Percentiles rank a stretch among this genome's conserved stretches.
Evolutionary conservation across 345 rosid species (phyloP).

Genomic region (Camelina sativa): DNA sequence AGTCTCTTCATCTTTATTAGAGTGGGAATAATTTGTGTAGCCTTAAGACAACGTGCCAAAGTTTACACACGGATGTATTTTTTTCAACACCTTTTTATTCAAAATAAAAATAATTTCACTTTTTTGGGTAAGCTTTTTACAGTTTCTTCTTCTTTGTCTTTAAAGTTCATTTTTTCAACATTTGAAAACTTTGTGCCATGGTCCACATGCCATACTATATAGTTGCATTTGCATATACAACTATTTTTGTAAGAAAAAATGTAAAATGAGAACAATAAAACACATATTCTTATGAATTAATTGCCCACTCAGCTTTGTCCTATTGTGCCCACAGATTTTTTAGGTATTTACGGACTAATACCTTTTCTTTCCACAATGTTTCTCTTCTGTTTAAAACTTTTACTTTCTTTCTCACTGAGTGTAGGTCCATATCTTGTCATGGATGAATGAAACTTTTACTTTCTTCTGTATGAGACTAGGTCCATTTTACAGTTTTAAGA

Average conservation of each 20-base stretch:
- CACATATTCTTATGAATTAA: neutral
- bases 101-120: conserved; percentile 10
- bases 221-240: conserved; percentile 25
- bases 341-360: conserved; percentile 20
- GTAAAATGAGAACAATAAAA: neutral
- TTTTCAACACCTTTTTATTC: neutral
- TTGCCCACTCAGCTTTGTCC: conserved; percentile 27
- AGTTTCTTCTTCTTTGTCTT: conserved; percentile 39
- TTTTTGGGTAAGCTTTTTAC: conserved; percentile 37
- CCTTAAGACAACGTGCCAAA: conserved; percentile 27
- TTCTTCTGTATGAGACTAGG: neutral
- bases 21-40: conserved; percentile 28
- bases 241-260: neutral
- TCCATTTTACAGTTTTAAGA: neutral
- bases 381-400: conserved; percentile 25
- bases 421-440: conserved; percentile 21
- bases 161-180: conserved; percentile 21
- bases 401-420: conserved; percentile 4
- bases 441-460: conserved; percentile 20
- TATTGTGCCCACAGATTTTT: conserved; percentile 17
- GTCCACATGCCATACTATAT: conserved; percentile 29
- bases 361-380: conserved; percentile 23
- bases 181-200: conserved; percentile 13
- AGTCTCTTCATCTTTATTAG: conserved; percentile 16
- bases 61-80: conserved; percentile 35